phyloP scores from a whole-genome alignment of 2,329 filamentous ascomycete species.

The Nothophaeocryptopus gaeumannii region DNA sequence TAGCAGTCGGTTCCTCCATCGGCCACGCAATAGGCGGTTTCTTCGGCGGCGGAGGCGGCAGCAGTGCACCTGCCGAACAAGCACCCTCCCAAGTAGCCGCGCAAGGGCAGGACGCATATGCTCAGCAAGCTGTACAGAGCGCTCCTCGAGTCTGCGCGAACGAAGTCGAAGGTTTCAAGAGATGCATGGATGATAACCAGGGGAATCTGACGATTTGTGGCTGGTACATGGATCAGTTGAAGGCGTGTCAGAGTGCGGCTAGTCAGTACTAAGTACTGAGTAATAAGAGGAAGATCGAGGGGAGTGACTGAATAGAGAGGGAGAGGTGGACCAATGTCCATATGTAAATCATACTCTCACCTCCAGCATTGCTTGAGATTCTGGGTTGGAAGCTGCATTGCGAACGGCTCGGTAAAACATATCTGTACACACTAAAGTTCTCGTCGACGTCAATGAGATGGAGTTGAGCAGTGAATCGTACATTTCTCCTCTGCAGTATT shows the following conservation, averaged over 20 bases:
- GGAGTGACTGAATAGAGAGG: not conserved
- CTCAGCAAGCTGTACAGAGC: conserved; percentile 31
- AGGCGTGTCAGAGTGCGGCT: conserved; percentile 51
- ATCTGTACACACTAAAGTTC: too few species aligned
- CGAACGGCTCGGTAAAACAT: too few species aligned
- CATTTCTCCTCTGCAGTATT: too few species aligned
- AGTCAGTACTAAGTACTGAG: conserved; percentile 44
- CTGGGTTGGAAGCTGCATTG: too few species aligned
- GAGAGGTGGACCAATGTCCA: too few species aligned
- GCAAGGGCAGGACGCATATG: conserved; percentile 35
- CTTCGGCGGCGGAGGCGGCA: conserved; percentile 70
- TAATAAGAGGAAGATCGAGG: not conserved
- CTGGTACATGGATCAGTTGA: conserved; percentile 93
- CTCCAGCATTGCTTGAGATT: too few species aligned
- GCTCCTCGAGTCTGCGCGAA: conserved; percentile 60
- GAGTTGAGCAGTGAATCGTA: too few species aligned
- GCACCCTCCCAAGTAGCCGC: conserved; percentile 49
- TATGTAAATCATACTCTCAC: too few species aligned
- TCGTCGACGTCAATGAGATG: too few species aligned
- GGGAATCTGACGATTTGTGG: conserved; percentile 95
- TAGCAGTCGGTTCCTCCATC: conserved; percentile 91
- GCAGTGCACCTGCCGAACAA: conserved; percentile 5
- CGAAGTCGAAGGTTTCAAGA: conserved; percentile 81
- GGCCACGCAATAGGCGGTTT: conserved; percentile 90
- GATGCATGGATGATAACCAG: conserved; percentile 92